Conservation (phyloP, 1,284 basidiomycete genomes). For the Anthracocystis walkeri region DNA sequence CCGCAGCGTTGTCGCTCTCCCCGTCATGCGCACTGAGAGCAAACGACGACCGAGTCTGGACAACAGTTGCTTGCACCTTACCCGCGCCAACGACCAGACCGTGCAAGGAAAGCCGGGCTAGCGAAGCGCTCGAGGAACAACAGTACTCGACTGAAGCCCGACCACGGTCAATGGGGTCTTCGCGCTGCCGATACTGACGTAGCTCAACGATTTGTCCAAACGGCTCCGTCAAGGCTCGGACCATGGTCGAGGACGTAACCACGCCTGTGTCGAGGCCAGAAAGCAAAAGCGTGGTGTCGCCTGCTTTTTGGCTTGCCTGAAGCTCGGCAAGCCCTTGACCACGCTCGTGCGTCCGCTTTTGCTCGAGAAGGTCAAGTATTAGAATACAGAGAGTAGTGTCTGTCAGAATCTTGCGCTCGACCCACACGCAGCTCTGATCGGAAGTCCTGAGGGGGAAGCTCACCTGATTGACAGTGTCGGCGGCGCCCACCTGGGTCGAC, state of each 20-base stretch:
- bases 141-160: constrained; percentile 21
- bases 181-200: background rate
- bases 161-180: background rate
- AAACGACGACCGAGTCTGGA: background rate
- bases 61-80: constrained; percentile 12
- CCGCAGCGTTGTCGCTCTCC: background rate
- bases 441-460: constrained; percentile 1
- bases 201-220: constrained; percentile 27
- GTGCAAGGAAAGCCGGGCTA: constrained; percentile 29
- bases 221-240: constrained; percentile 36
- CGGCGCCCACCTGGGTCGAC: background rate
- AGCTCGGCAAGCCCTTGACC: background rate
- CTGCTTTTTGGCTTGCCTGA: background rate
- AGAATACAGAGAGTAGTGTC: background rate
- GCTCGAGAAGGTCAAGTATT: background rate
- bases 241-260: constrained; percentile 18
- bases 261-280: constrained; percentile 25
- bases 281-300: constrained; percentile 14
- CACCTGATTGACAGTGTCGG: constrained; percentile 13
- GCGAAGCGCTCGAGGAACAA: constrained; percentile 30
- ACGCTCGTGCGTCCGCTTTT: background rate
- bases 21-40: background rate
- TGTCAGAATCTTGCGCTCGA: background rate
- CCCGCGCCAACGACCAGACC: constrained; percentile 21
- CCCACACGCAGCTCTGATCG: background rate